Base-by-base conservation (phyloP, 2,329 filamentous ascomycete genomes). In the Acrocalymma vagum region DNA sequence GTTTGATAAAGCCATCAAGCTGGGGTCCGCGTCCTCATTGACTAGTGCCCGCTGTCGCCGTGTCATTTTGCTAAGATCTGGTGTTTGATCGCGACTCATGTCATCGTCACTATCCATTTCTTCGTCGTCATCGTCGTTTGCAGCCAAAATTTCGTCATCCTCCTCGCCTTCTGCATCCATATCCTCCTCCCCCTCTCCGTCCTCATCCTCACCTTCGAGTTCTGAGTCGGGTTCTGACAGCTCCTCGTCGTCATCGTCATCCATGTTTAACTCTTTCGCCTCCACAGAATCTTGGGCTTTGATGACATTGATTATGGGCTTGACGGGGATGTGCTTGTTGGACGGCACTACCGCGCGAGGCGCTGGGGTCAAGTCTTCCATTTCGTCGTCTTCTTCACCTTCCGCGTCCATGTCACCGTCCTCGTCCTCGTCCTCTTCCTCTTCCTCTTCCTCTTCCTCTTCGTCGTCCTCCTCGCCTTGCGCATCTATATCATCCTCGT, bases 31-130 rank as follows among this genome's bases (percentile, higher is more conserved):
- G 34, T 84, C 76, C 37, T 82, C 76, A 25, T 77, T 69, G 26
- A 79, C 71, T 37, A 77, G 76, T 2, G 83, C 83, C 38, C 85
- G 74, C 69, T 90, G 86, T 34, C 86, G 75, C 57, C 85, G 83
- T 11, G 86, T 90, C 68, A 88, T 74, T 60, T 84, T 86, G 63
- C 73, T 83, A 16, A 83, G 68, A 60, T 88, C 84, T 3, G 83
- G 82, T 1, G 83, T 85, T 26, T 78, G 79, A 31, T 72, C 75
- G 48, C 80, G 71, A 39, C 79, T 82, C 31, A 77, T 73, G 36
- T 81, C 79, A 9, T 79, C 78, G 23, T 78, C 77, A 31, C 79
- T 78, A 29, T 80, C 78, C 48, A 67, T 62, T 6, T 72, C 70
- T 7, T 72, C 64, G 13, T 70, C 67, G 24, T 58, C 55, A 1